A percentile compares a stretch with the other conserved stretches of the same genome.
These are phyloP conservation scores for Tricholoma flavovirens DNA, from an alignment of 768 basidiomycete genomes.

Conservation along the genomic window DNA sequence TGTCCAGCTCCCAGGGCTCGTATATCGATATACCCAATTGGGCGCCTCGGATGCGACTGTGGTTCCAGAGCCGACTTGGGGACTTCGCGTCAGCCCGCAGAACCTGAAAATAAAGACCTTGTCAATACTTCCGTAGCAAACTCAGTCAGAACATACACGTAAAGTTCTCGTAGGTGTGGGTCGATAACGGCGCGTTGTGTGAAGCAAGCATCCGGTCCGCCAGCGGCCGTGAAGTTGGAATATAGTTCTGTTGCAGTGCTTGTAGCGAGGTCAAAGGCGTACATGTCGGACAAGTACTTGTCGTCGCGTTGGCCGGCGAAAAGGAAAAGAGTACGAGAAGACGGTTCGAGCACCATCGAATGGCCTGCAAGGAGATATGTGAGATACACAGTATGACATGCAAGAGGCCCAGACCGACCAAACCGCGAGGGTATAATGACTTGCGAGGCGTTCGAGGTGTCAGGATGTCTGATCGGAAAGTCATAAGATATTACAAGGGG, in stretches of 20 bases:
- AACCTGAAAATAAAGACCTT: slow-evolving; percentile 35
- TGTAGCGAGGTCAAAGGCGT: slow-evolving; percentile 57
- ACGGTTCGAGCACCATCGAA: slow-evolving; percentile 74
- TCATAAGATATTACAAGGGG: background rate
- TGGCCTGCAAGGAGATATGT: slow-evolving; percentile 42
- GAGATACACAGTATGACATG: background rate
- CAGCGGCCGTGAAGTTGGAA: slow-evolving; percentile 51
- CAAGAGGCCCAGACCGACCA: slow-evolving; percentile 32
- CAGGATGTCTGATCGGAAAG: slow-evolving; percentile 16
- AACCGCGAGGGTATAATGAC: slow-evolving; percentile 53
- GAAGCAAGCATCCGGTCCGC: slow-evolving; percentile 69
- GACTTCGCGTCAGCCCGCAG: slow-evolving; percentile 49
- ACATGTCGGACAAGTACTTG: slow-evolving; percentile 71
- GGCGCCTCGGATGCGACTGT: slow-evolving; percentile 42
- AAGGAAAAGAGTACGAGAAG: slow-evolving; percentile 54
- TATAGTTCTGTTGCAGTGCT: slow-evolving; percentile 57
- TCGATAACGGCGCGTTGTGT: slow-evolving; percentile 73
- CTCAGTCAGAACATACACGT: slow-evolving; percentile 45
- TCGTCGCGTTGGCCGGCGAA: slow-evolving; percentile 71
- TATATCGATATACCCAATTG: slow-evolving; percentile 67
- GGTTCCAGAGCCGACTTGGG: slow-evolving; percentile 33
- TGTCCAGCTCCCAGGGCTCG: slow-evolving; percentile 60
- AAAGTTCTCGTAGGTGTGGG: slow-evolving; percentile 55
- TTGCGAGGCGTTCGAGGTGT: slow-evolving; percentile 26
- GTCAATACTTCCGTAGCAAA: background rate